Base-by-base conservation (phyloP, 1,284 basidiomycete species). In the Marasmius sp. region DNA sequence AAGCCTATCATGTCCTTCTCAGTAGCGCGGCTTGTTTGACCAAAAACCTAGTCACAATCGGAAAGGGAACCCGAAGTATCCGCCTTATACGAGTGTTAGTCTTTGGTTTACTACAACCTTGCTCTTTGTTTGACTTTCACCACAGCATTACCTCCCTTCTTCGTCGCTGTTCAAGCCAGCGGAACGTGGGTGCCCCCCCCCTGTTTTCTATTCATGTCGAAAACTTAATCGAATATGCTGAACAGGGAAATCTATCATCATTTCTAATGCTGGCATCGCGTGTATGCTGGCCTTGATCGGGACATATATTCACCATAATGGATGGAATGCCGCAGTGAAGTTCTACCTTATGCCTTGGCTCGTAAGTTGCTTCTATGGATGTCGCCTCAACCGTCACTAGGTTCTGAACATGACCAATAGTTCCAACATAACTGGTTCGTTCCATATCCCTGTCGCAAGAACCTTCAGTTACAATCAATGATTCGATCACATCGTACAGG, bases 281-380 rank as follows among this genome's bases (percentile, higher is more conserved):
- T 64, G 77, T 61, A 81, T 80, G 67, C 62, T 85, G 54, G 67
- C 70, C 37, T 73, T 77, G 45, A 76, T 88, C 20, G 72, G 68
- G 39, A 67, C 71, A 52, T 86, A 83, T 77, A 75, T 72, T 34
- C 76, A 65, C 43, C 47, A 56, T 6, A 61, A 66, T 12, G 68
- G 72, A 11, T 70, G 67, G 62, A 20, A 53, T 10, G 65, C 68
- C 34, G 69, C 71, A 3, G 69, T 71, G 66, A 69, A 68, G 41
- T 61, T 73, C 16, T 76, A 88, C 75, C 85, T 87, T 74, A 66
- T 82, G 49, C 79, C 87, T 18, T 89, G 88, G 83, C 75, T 91
- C 70, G 84, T 86, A 70, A 59, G 67, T 61, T 9, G 39, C 22
- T 4, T 49, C 37, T 18, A 57, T 8, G 11, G 8, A 33, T 59